Evolutionary conservation across 1,139 yeast species (phyloP).

Genomic region (Spencermartinsiella ligniputridi): DNA sequence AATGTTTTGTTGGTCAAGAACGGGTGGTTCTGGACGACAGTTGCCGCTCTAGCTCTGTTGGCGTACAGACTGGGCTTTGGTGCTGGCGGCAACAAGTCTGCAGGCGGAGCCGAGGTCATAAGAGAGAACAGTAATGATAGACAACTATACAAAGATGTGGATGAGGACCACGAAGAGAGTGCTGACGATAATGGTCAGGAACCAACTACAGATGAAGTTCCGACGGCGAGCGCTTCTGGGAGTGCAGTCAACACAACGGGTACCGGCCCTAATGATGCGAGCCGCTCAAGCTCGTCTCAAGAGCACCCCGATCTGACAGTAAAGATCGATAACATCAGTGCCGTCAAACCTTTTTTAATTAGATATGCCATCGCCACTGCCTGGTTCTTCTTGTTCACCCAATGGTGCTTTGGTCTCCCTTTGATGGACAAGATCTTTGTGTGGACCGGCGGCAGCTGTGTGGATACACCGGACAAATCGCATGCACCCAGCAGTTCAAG

Average conservation of each 20-base stretch:
- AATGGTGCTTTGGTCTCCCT: constrained; percentile 85
- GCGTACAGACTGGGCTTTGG: background rate
- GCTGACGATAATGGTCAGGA: background rate
- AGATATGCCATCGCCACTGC: constrained; percentile 52
- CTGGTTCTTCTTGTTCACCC: constrained; percentile 84
- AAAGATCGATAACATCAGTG: background rate
- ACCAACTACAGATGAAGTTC: background rate
- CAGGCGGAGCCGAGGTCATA: background rate
- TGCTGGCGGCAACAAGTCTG: background rate
- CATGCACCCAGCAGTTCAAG: constrained; percentile 37
- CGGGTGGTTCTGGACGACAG: constrained; percentile 93
- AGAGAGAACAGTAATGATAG: background rate
- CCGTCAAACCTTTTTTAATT: background rate
- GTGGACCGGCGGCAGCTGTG: constrained; percentile 78
- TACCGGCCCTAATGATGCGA: background rate
- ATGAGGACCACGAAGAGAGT: background rate
- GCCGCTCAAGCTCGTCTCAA: background rate
- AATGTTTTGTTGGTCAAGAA: constrained; percentile 74
- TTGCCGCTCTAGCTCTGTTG: constrained; percentile 4
- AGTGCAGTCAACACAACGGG: background rate
- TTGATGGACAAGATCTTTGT: constrained; percentile 83
- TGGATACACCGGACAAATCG: constrained; percentile 8
- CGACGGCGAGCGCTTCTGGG: constrained; percentile 3
- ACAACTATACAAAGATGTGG: background rate
- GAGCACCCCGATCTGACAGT: background rate